Evolutionary conservation across 169 alveolate genomes (phyloP).

Genomic region (Plasmodium adleri): DNA sequence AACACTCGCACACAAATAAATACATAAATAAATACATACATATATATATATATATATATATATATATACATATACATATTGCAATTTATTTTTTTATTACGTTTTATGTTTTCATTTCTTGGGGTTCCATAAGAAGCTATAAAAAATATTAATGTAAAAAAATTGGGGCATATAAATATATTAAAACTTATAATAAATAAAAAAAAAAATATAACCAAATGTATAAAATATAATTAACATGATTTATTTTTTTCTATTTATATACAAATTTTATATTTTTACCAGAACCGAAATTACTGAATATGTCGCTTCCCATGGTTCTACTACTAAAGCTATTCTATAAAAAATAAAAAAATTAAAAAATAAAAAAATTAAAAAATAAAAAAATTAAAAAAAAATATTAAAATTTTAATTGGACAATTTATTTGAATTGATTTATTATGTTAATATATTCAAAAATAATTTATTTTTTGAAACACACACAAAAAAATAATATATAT

Average conservation of each 20-base stretch:
- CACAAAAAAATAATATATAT: not conserved
- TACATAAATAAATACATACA: no score
- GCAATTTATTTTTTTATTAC: not conserved
- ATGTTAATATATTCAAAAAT: not conserved
- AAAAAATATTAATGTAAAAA: not conserved
- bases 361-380: not conserved
- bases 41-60: not conserved
- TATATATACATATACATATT: not conserved
- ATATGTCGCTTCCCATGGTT: slow-evolving; percentile 30
- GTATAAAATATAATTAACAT: not conserved
- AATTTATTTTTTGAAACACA: not conserved
- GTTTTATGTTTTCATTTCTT: slow-evolving; percentile 15
- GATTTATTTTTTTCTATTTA: not conserved
- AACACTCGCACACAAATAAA: not conserved
- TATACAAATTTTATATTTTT: not conserved
- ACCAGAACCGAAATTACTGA: slow-evolving; percentile 23
- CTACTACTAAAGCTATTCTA: slow-evolving; percentile 16
- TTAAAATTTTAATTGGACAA: no score
- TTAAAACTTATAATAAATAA: not conserved
- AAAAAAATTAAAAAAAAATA: no score
- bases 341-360: slow-evolving; percentile 1
- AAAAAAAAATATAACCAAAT: slow-evolving; percentile 2
- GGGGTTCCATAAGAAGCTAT: slow-evolving; percentile 3
- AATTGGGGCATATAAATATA: not conserved
- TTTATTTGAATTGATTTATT: not conserved